A percentile compares a stretch with the other conserved stretches of the same genome.
phyloP scores from a whole-genome alignment of 2,329 filamentous ascomycete genomes.

The Aspergillus ibericus region DNA sequence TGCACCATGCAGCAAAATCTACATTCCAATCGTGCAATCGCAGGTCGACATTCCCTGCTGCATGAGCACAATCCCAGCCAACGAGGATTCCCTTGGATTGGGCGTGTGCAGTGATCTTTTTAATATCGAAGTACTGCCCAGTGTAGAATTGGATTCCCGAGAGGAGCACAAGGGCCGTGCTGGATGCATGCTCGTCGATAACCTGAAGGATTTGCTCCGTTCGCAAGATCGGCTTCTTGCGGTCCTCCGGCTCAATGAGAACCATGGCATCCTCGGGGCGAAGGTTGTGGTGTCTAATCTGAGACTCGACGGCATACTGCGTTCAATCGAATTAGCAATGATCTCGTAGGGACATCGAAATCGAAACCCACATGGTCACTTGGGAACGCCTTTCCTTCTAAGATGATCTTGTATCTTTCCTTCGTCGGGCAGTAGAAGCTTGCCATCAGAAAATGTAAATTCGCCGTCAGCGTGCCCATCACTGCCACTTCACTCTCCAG shows the following conservation, averaged over 20 bases:
- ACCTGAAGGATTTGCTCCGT: constrained; percentile 70
- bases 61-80: constrained; percentile 88
- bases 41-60: constrained; percentile 78
- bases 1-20: constrained; percentile 91
- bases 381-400: constrained; percentile 89
- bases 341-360: not conserved
- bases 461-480: constrained; percentile 84
- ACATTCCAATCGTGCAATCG: constrained; percentile 84
- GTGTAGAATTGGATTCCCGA: constrained; percentile 92
- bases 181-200: constrained; percentile 72
- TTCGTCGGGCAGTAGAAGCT: constrained; percentile 75
- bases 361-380: constrained; percentile 68
- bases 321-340: constrained; percentile 7
- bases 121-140: constrained; percentile 83
- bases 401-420: constrained; percentile 72
- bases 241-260: constrained; percentile 64
- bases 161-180: constrained; percentile 73
- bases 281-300: constrained; percentile 70
- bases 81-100: constrained; percentile 69
- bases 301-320: constrained; percentile 79
- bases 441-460: constrained; percentile 78
- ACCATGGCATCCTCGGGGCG: constrained; percentile 69
- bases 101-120: constrained; percentile 74
- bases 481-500: constrained; percentile 72
- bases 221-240: constrained; percentile 58